Conservation (phyloP, 805 yeast genomes). For the Cyberlindnera lachancei region DNA sequence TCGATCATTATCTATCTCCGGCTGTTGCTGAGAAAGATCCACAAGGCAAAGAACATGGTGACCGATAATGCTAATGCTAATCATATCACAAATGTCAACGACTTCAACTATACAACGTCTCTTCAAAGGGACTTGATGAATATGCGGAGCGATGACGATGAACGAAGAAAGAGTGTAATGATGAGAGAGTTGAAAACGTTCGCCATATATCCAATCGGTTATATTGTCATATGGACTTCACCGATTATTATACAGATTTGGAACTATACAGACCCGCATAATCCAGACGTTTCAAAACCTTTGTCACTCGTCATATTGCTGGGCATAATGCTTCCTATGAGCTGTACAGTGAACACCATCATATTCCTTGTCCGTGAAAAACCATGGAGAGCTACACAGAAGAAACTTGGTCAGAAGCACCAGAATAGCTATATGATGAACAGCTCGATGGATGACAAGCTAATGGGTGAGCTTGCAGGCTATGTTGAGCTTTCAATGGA, state of each 20-base stretch:
- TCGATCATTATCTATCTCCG: conserved; percentile 12
- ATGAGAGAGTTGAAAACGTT: conserved; percentile 17
- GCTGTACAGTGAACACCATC: conserved; percentile 66
- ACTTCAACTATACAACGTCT: conserved; percentile 2
- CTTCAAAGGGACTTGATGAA: conserved; percentile 18
- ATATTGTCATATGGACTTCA: conserved; percentile 15
- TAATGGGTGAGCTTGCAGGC: not conserved
- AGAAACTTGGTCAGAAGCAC: not conserved
- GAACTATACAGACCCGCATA: conserved; percentile 3
- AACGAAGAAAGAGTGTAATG: too few relatives aligned
- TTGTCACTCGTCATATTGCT: conserved; percentile 24
- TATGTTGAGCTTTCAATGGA: too few relatives aligned
- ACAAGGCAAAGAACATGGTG: conserved; percentile 7
- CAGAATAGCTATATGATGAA: not conserved
- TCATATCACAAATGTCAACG: too few relatives aligned
- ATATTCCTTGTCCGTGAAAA: conserved; percentile 71
- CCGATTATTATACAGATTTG: conserved; percentile 12
- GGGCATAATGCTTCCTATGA: conserved; percentile 70
- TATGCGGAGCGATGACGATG: too few relatives aligned
- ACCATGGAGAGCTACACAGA: conserved; percentile 48
- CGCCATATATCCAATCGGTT: conserved; percentile 18
- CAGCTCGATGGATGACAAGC: not conserved
- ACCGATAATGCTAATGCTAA: conserved; percentile 5
- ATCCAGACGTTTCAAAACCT: conserved; percentile 2
- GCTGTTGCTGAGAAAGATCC: conserved; percentile 7